Evolutionary conservation across 2,329 filamentous ascomycete species (phyloP), one percentile per base, ranked within the genome.

Genomic region (Colletotrichum liriopes): DNA sequence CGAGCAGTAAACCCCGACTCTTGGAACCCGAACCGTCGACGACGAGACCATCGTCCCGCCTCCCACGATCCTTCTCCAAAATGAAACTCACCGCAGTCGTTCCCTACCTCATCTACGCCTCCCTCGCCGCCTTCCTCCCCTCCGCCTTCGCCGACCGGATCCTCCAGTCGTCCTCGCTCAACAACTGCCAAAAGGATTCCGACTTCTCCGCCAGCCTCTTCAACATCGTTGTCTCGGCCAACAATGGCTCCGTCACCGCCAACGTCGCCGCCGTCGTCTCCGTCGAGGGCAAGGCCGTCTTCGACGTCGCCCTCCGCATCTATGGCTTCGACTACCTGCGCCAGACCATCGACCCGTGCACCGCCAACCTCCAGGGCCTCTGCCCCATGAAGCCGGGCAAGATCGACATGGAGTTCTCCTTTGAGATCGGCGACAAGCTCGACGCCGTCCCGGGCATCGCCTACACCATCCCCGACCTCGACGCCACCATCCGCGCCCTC

Each of bases 311-410:
- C 73, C 88, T 97, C 76, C 89, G 92, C 73, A 95, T 94, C 63
- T 98, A 98, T 80, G 96, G 96, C 65, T 94, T 93, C 82, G 85
- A 89, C 43, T 90, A 93, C 76, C 83, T 96, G 75, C 88, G 87
- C 74, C 83, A 89, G 76, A 90, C 84, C 9, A 82, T 98, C 76
- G 86, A 98, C 79, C 96, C 96, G 60, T 98, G 96, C 86, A 84
- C 89, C 35, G 85, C 87, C 69, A 86, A 89, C 74, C 86, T 97
- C 73, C 82, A 87, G 72, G 94, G 95, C 81, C 89, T 98, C 78
- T 98, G 96, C 83, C 95, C 95, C 69, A 97, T 98, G 95, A 91
- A 88, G 73, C 93, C 91, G 75, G 95, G 94, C 75, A 92, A 93
- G 77, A 92, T 98, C 79, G 89, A 93, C 66, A 89, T 97, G 78